Conservation (phyloP, 2,329 filamentous ascomycete genomes). For the Scleromitrula shiraiana region DNA sequence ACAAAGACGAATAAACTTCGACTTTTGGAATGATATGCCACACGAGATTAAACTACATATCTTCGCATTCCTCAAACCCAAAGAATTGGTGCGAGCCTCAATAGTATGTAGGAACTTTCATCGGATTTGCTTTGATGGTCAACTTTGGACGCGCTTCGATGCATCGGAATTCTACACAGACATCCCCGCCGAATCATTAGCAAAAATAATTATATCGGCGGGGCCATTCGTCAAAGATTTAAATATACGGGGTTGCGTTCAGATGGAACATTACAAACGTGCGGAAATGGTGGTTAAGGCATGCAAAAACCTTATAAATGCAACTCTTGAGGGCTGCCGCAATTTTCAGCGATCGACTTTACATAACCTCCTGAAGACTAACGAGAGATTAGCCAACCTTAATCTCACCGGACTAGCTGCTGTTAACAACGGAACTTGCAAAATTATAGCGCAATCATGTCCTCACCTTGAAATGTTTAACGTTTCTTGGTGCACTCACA, state of each 20-base stretch:
- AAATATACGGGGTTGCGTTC: conserved; percentile 85
- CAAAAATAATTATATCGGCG: conserved; percentile 75
- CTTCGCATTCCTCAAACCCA: conserved; percentile 67
- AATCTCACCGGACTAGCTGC: conserved; percentile 77
- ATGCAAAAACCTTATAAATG: conserved; percentile 79
- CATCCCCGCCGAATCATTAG: conserved; percentile 75
- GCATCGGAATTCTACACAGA: conserved; percentile 78
- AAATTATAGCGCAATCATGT: conserved; percentile 75
- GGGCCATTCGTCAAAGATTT: conserved; percentile 87
- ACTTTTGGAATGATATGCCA: conserved; percentile 77
- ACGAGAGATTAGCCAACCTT: conserved; percentile 70
- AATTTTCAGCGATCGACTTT: conserved; percentile 74
- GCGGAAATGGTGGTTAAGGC: conserved; percentile 71
- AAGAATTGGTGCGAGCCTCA: conserved; percentile 72
- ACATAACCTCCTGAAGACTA: conserved; percentile 66
- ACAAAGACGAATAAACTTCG: conserved; percentile 36
- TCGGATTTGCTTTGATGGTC: conserved; percentile 83
- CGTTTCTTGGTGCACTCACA: conserved; percentile 85
- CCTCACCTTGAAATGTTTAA: conserved; percentile 77
- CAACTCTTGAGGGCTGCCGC: conserved; percentile 81
- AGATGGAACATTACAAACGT: conserved; percentile 74
- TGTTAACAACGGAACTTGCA: conserved; percentile 78
- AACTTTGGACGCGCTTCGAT: conserved; percentile 83
- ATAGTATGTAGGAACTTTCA: conserved; percentile 72
- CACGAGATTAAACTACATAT: conserved; percentile 74